Percentiles rank a stretch among this genome's conserved stretches.
Conservation (phyloP, 164 flowering plant species). For the Aristolochia contorta region DNA sequence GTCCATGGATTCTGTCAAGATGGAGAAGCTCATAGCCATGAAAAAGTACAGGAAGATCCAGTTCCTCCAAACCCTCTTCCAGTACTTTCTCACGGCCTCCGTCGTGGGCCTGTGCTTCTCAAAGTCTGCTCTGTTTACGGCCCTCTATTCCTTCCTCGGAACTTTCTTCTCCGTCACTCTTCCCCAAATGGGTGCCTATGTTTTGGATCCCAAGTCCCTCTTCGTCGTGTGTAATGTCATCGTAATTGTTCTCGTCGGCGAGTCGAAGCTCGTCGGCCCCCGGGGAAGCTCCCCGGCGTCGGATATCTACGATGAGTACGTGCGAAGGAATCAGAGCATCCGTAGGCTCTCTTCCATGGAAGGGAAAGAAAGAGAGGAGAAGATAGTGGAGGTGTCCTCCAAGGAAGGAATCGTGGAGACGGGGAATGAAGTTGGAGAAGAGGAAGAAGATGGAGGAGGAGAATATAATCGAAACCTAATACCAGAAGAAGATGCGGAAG, state of each 20-base stretch:
- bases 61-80: slow-evolving; percentile 19
- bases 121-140: slow-evolving; percentile 36
- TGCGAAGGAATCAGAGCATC: slow-evolving; percentile 13
- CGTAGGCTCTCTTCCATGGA: slow-evolving; percentile 5
- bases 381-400: slow-evolving; percentile 3
- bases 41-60: slow-evolving; percentile 41
- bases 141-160: slow-evolving; percentile 20
- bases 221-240: slow-evolving; percentile 55
- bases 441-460: slow-evolving; percentile 5
- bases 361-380: slow-evolving; percentile 9
- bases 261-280: slow-evolving; percentile 39
- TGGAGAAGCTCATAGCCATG: slow-evolving; percentile 34
- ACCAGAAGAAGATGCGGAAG: slow-evolving; percentile 6
- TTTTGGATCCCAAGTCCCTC: slow-evolving; percentile 33
- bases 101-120: slow-evolving; percentile 24
- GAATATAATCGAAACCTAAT: slow-evolving; percentile 1
- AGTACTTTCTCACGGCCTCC: slow-evolving; percentile 28
- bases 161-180: slow-evolving; percentile 23
- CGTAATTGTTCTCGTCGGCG: slow-evolving; percentile 39
- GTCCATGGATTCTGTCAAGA: slow-evolving; percentile 30
- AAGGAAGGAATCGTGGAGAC: slow-evolving; percentile 5
- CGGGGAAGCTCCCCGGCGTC: slow-evolving; percentile 13
- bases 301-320: slow-evolving; percentile 31
- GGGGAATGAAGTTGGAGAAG: neutral
- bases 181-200: slow-evolving; percentile 22